These are phyloP conservation scores for Podosphaera fusca DNA, from an alignment of 2,329 filamentous ascomycete genomes.

Conservation along the genomic window DNA sequence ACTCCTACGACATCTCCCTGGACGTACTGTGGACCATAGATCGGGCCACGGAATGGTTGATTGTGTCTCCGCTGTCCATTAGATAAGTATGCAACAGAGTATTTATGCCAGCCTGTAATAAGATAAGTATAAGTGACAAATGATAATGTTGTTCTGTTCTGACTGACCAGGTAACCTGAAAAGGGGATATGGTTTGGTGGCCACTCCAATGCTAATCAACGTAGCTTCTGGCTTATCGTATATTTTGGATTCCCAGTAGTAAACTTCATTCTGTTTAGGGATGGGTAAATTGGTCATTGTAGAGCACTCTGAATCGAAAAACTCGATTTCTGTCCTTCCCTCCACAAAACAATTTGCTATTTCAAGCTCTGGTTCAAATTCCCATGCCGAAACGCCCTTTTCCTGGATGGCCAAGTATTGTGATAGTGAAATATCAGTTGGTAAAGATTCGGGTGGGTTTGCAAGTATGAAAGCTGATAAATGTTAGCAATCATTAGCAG, in stretches of 20 bases:
- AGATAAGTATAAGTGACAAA: neutral
- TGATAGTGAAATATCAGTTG: conserved; percentile 91
- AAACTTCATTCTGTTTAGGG: conserved; percentile 96
- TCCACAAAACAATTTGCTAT: conserved; percentile 99
- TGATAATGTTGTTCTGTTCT: neutral
- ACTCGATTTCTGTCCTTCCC: conserved; percentile 87
- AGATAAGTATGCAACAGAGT: conserved; percentile 78
- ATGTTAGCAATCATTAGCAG: neutral
- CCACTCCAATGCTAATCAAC: conserved; percentile 73
- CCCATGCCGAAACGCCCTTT: conserved; percentile 98
- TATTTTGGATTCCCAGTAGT: conserved; percentile 98
- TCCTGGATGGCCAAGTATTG: conserved; percentile 97
- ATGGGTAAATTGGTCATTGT: conserved; percentile 66
- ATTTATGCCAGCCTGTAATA: conserved; percentile 60
- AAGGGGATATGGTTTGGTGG: conserved; percentile 88
- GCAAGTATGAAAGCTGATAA: conserved; percentile 66
- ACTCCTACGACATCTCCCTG: conserved; percentile 94
- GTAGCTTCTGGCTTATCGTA: conserved; percentile 90
- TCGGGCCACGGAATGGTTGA: conserved; percentile 62
- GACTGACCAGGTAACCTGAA: conserved; percentile 73
- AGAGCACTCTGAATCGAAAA: conserved; percentile 93
- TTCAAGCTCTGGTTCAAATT: conserved; percentile 96
- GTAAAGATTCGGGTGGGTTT: conserved; percentile 83
- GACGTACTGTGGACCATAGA: conserved; percentile 63
- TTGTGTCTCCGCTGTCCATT: conserved; percentile 72